These are phyloP conservation scores for Lagenidium sp. DNA, from an alignment of 352 stramenopile species.

Conservation along the genomic window DNA sequence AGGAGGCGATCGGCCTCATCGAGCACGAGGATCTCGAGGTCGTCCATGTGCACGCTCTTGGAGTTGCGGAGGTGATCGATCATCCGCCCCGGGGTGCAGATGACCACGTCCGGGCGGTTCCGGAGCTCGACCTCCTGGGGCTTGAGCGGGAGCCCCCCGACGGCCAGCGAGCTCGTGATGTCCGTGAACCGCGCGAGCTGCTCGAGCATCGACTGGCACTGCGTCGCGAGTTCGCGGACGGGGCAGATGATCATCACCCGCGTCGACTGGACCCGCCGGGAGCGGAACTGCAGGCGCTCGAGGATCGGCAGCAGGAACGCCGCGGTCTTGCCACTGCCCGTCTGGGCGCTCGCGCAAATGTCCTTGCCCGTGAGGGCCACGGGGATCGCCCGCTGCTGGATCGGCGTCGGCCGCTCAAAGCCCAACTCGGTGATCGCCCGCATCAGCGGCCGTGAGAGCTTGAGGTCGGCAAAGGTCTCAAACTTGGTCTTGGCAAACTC, in stretches of 20 bases:
- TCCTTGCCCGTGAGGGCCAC: constrained; percentile 93
- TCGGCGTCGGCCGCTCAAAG: constrained; percentile 95
- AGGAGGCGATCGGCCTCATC: constrained; percentile 94
- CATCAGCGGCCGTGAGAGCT: constrained; percentile 95
- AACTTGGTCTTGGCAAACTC: constrained; percentile 80
- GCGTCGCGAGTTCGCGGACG: constrained; percentile 95
- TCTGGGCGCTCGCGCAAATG: constrained; percentile 96
- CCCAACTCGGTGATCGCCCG: constrained; percentile 94
- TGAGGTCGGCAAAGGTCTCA: constrained; percentile 94
- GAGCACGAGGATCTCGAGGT: constrained; percentile 96
- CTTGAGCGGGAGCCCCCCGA: constrained; percentile 89
- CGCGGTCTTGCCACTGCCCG: constrained; percentile 97
- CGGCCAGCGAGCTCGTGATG: constrained; percentile 88
- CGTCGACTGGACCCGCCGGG: constrained; percentile 77
- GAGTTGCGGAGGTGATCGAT: constrained; percentile 98
- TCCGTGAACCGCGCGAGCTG: constrained; percentile 95
- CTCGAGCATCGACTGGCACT: constrained; percentile 94
- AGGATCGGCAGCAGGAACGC: constrained; percentile 97
- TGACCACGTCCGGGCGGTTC: constrained; percentile 93
- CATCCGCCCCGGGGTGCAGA: constrained; percentile 97
- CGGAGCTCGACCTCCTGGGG: constrained; percentile 95
- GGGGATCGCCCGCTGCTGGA: constrained; percentile 92
- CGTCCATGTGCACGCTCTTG: constrained; percentile 94
- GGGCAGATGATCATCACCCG: constrained; percentile 96
- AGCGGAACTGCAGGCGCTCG: constrained; percentile 94